Evolutionary conservation across 1,139 yeast species (phyloP).

Genomic region (Ogataea hybrid): DNA sequence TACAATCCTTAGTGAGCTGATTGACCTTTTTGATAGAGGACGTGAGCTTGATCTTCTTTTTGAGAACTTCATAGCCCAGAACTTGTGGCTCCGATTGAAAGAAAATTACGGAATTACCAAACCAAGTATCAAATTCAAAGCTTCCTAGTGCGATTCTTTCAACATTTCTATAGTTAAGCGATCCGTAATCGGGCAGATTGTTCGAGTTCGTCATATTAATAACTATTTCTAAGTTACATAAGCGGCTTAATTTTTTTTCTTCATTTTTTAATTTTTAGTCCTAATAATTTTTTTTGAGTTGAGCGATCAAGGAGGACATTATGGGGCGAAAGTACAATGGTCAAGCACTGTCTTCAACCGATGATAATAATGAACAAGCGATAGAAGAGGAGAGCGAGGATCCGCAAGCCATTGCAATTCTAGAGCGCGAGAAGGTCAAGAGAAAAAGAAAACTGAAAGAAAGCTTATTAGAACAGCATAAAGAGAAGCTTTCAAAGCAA

Average conservation of each 20-base stretch:
- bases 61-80: conserved; percentile 36
- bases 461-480: conserved; percentile 54
- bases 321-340: conserved; percentile 22
- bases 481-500: conserved; percentile 64
- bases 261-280: background rate
- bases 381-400: conserved; percentile 50
- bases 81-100: conserved; percentile 28
- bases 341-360: conserved; percentile 43
- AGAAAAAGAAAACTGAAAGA: conserved; percentile 67
- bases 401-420: conserved; percentile 34
- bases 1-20: conserved; percentile 14
- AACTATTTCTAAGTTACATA: background rate
- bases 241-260: conserved; percentile 5
- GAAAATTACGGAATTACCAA: conserved; percentile 80
- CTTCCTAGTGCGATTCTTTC: conserved; percentile 63
- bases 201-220: conserved; percentile 12
- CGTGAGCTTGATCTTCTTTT: conserved; percentile 17
- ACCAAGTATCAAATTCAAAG: conserved; percentile 74
- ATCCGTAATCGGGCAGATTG: conserved; percentile 46
- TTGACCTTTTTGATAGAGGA: conserved; percentile 17
- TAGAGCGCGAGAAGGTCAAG: conserved; percentile 57
- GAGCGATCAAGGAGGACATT: background rate
- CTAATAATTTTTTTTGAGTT: too few species aligned
- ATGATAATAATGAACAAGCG: conserved; percentile 59
- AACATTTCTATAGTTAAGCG: conserved; percentile 59